These are phyloP conservation scores for Globisporangium parvum DNA, from an alignment of 352 stramenopile species.

Conservation along the genomic window DNA sequence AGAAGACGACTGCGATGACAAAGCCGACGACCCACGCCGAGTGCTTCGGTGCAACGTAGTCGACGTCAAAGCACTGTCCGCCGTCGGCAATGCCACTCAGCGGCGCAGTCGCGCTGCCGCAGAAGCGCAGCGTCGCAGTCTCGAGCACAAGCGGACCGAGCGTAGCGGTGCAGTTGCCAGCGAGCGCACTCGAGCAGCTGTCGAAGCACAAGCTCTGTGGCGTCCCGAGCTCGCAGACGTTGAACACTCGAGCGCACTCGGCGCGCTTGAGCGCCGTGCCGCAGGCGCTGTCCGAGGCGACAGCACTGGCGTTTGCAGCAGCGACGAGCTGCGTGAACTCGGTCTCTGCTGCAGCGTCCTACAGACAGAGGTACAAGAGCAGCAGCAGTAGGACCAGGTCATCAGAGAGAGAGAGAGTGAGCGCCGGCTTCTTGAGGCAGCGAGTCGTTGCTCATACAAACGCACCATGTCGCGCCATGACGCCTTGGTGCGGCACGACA, in stretches of 20 bases:
- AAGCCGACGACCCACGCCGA: slow-evolving; percentile 79
- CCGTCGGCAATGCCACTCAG: slow-evolving; percentile 29
- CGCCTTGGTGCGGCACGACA: slow-evolving; percentile 37
- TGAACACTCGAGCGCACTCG: slow-evolving; percentile 57
- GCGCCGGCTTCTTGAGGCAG: too few relatives aligned
- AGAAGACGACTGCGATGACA: slow-evolving; percentile 76
- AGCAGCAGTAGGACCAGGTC: too few relatives aligned
- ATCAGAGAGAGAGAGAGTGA: neutral
- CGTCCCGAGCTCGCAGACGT: slow-evolving; percentile 61
- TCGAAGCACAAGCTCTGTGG: slow-evolving; percentile 47
- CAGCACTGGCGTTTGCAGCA: slow-evolving; percentile 3
- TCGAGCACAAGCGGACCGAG: slow-evolving; percentile 11
- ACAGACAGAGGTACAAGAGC: neutral
- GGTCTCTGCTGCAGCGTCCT: slow-evolving; percentile 34
- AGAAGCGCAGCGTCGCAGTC: slow-evolving; percentile 20
- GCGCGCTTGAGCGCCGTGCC: slow-evolving; percentile 29
- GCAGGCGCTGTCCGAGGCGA: slow-evolving; percentile 17
- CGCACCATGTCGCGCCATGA: slow-evolving; percentile 49
- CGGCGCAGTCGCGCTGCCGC: slow-evolving; percentile 19
- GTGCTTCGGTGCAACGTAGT: slow-evolving; percentile 57
- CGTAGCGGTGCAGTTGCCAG: slow-evolving; percentile 31
- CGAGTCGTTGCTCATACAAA: too few relatives aligned
- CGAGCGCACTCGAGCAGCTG: slow-evolving; percentile 32
- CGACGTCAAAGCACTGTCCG: slow-evolving; percentile 61
- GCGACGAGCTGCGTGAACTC: slow-evolving; percentile 32